Evolutionary conservation across 2,329 filamentous ascomycete species (phyloP), one percentile per base, ranked within the genome.

Genomic region (Eutypa lata): DNA sequence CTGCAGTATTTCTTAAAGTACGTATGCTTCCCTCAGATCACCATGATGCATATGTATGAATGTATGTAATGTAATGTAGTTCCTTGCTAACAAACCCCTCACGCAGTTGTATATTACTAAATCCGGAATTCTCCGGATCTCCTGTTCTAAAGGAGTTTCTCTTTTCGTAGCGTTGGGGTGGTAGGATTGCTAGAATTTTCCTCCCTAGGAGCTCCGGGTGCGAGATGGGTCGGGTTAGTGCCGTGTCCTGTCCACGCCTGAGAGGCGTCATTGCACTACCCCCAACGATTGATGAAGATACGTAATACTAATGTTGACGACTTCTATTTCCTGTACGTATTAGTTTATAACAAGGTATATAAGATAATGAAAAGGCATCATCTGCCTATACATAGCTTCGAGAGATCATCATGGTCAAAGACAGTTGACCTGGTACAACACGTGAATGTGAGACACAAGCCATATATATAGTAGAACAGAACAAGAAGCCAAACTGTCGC

Each of bases 1-100:
- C 76, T 99, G 54, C 87, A 90, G 67, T 96, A 97, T 68, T 99
- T 97, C 68, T 75, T 99, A 51, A 96, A 96, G 91, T 96, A 75
- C 55, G 88, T 77, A 18, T 24, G 7, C 13, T 10, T 13, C 4
- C 10, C 21, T 35, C 22, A 37, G n/a, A n/a, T n/a, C n/a, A n/a
- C n/a, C n/a, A n/a, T n/a, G n/a, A 49, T 47, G 40, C 18, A 14
- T 16, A 6, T 55, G 28, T 63, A 61, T 18, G n/a, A n/a, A n/a
- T n/a, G n/a, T n/a, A n/a, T n/a, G n/a, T n/a, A n/a, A n/a, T n/a
- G n/a, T n/a, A n/a, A n/a, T n/a, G n/a, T n/a, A n/a, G 67, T 49
- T 43, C 13, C 16, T 21, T 13, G 14, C n/a, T 33, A 7, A 18
- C 18, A 47, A 16, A 21, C 47, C 40, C 50, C 56, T 28, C 47